These are phyloP conservation scores for Podila horticola DNA, from an alignment of 192 early-diverging fungal species.

Conservation along the genomic window DNA sequence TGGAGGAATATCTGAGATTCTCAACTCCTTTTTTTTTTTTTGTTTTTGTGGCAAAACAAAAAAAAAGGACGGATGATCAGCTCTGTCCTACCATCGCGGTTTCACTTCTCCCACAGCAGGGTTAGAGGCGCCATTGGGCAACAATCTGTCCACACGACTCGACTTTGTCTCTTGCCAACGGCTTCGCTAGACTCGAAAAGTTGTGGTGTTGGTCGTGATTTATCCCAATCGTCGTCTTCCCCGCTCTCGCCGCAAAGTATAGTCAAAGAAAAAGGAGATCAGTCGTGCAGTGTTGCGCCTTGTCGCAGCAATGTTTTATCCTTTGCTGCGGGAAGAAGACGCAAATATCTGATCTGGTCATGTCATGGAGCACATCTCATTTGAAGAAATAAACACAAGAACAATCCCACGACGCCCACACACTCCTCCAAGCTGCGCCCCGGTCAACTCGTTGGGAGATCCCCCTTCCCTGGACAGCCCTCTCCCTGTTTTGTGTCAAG, in stretches of 20 bases:
- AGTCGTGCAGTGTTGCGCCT: not conserved
- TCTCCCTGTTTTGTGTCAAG: not conserved
- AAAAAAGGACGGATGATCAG: conserved; percentile 3
- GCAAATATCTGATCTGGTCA: not conserved
- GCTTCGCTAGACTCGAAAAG: too few species aligned
- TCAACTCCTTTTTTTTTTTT: not conserved
- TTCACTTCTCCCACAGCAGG: not conserved
- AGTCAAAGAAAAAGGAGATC: conserved; percentile 1
- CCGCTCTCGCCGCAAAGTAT: too few species aligned
- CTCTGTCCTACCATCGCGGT: not conserved
- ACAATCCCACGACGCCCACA: not conserved
- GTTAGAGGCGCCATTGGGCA: conserved; percentile 1
- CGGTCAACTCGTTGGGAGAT: conserved; percentile 1
- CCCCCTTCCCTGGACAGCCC: not conserved
- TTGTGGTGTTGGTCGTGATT: too few species aligned
- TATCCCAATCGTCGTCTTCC: too few species aligned
- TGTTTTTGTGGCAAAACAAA: not conserved
- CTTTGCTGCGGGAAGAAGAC: too few species aligned
- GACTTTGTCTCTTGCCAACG: not conserved
- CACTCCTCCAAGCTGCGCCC: not conserved
- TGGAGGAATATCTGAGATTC: conserved; percentile 2
- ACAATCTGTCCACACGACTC: not conserved
- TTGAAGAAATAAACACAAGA: not conserved
- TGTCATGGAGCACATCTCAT: not conserved
- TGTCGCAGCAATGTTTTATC: not conserved